Base-by-base conservation (phyloP, 2,329 filamentous ascomycete genomes). In the Fusarium sulawesiense region DNA sequence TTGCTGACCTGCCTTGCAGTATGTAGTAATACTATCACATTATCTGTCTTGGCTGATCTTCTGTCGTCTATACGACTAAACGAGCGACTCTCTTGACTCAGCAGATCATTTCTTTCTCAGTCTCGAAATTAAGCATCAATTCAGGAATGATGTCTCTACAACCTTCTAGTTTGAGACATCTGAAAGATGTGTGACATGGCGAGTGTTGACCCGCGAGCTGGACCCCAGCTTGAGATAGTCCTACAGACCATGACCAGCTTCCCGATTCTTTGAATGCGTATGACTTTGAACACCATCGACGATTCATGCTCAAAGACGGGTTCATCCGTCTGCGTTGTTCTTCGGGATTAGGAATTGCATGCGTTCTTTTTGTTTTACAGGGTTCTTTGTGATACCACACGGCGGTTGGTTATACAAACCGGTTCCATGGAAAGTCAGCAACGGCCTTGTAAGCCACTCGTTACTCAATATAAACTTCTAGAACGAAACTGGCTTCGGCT, bases 1-100 rank as follows among this genome's bases (percentile, higher is more conserved):
- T 4, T n/a, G 18, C 59, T 64, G 7, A 64, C 23, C 6, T 64
- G 13, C 1, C 2, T 4, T 27, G 18, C 5, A 64, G 60, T 64
- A 57, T 34, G 18, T 7, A 64, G 60, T 64, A 57, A 25, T 47
- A 11, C 18, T 48, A n/a, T n/a, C 1, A 9, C 3, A 25, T 2
- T 16, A 40, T 34, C 12, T 12, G 12, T 8, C n/a, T 37, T 57
- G 14, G 4, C 14, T 53, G 10, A 10, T 49, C 12, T 40, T 20
- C 10, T 20, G 34, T 53, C 23, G 21, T 51, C 1, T 18, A n/a
- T 20, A 14, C 18, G 21, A 34, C 18, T 9, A 42, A 18, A 5
- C 16, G 10, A 32, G n/a, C 12, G 13, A 4, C 2, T 4, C 0
- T 4, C 2, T 12, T 12, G 4, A 46, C 2, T 2, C 9, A 27